These are phyloP conservation scores for Eruca vesicaria DNA, from an alignment of 441 rosid species.

Conservation along the genomic window DNA sequence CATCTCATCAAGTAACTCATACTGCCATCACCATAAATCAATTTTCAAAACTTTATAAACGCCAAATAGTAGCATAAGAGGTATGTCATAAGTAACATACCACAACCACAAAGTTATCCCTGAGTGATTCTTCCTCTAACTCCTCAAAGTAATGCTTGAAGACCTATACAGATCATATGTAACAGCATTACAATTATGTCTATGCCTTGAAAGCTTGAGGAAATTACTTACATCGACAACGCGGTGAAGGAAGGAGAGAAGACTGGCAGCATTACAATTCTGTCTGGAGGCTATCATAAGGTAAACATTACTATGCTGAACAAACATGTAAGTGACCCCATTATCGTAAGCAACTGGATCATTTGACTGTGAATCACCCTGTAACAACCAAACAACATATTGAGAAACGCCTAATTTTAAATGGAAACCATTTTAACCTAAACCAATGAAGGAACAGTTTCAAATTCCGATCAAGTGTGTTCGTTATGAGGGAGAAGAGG, in stretches of 20 bases:
- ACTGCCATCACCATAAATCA: slow-evolving; percentile 39
- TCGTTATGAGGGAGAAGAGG: not conserved
- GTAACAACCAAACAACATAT: slow-evolving; percentile 13
- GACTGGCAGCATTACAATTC: slow-evolving; percentile 66
- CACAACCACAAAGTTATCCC: slow-evolving; percentile 70
- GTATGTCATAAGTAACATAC: slow-evolving; percentile 36
- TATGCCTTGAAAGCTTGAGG: not conserved
- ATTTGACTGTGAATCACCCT: slow-evolving; percentile 59
- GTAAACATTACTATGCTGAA: slow-evolving; percentile 58
- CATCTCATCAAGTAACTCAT: slow-evolving; percentile 72
- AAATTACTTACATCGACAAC: slow-evolving; percentile 48
- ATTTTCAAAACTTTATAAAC: slow-evolving; percentile 13
- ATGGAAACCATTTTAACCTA: not conserved
- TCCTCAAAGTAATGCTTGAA: slow-evolving; percentile 62
- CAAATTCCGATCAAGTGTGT: not conserved
- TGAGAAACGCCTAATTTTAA: not conserved
- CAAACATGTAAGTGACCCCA: slow-evolving; percentile 61
- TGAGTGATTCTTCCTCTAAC: slow-evolving; percentile 59
- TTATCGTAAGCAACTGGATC: slow-evolving; percentile 61
- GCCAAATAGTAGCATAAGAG: not conserved
- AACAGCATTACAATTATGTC: not conserved
- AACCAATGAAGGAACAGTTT: not conserved
- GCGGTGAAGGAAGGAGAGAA: slow-evolving; percentile 52
- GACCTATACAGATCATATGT: slow-evolving; percentile 32
- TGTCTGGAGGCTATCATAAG: slow-evolving; percentile 58